Percentiles rank a stretch among this genome's conserved stretches.
These are phyloP conservation scores for Pleurotus salmoneostramineus DNA, from an alignment of 768 basidiomycete species.

Conservation along the genomic window DNA sequence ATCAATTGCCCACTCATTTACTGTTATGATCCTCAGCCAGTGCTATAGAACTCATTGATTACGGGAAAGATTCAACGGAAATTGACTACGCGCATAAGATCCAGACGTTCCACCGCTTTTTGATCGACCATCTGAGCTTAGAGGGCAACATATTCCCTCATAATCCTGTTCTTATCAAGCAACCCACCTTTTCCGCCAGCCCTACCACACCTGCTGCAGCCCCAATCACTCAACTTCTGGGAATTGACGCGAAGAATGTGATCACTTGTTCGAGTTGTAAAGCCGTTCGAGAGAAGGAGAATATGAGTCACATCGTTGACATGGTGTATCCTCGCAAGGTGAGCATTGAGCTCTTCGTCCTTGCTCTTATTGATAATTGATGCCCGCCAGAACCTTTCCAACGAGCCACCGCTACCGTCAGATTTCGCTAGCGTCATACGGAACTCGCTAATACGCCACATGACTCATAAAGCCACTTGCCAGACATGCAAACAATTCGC, in stretches of 20 bases:
- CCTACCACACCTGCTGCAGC: conserved; percentile 41
- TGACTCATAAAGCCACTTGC: conserved; percentile 85
- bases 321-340: conserved; percentile 86
- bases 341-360: conserved; percentile 11
- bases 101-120: conserved; percentile 92
- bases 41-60: conserved; percentile 87
- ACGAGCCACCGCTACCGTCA: conserved; percentile 30
- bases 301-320: conserved; percentile 81
- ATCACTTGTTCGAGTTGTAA: conserved; percentile 77
- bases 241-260: conserved; percentile 72
- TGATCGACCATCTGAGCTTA: conserved; percentile 77
- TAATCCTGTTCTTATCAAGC: conserved; percentile 50
- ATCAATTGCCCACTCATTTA: conserved; percentile 18
- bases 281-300: conserved; percentile 66
- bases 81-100: conserved; percentile 86
- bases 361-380: neutral
- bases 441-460: conserved; percentile 75
- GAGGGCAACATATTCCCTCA: conserved; percentile 66
- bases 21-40: conserved; percentile 39
- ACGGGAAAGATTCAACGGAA: conserved; percentile 69
- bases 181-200: conserved; percentile 14
- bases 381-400: conserved; percentile 25
- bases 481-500: conserved; percentile 76
- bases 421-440: conserved; percentile 70
- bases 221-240: conserved; percentile 83